Conservation (phyloP, 352 stramenopile species). For the Nothophytophthora sp. region DNA sequence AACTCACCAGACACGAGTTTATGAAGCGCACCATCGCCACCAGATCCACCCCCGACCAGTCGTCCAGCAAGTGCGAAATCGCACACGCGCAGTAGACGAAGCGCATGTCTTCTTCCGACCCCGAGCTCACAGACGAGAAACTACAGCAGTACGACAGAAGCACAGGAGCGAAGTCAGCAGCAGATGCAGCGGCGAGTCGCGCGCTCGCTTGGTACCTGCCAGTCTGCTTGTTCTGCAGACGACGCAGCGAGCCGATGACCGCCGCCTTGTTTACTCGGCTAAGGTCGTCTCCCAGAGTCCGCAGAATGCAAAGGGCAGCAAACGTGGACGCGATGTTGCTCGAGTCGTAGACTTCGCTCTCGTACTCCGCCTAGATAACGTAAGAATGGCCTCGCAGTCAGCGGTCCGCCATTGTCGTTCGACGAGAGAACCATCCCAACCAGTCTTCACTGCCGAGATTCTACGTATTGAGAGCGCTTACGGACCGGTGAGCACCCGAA, state of each 20-base stretch:
- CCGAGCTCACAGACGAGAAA: constrained; percentile 68
- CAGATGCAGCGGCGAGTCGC: background rate
- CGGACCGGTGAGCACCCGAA: constrained; percentile 47
- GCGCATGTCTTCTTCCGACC: constrained; percentile 88
- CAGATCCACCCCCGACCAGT: constrained; percentile 81
- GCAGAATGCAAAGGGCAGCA: constrained; percentile 78
- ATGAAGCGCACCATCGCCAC: constrained; percentile 73
- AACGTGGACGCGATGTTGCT: constrained; percentile 89
- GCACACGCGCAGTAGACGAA: constrained; percentile 90
- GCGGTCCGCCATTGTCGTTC: too few species aligned
- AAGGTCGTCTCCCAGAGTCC: constrained; percentile 85
- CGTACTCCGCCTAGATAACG: constrained; percentile 43
- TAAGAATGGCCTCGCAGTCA: background rate
- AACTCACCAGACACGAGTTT: constrained; percentile 75
- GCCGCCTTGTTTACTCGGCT: constrained; percentile 70
- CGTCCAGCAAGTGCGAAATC: constrained; percentile 86
- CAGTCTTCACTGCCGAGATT: too few species aligned
- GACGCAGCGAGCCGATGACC: constrained; percentile 59
- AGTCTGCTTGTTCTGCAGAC: constrained; percentile 74
- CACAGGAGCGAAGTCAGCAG: background rate
- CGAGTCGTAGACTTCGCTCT: constrained; percentile 78
- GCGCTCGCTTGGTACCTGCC: constrained; percentile 52
- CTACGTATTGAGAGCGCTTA: too few species aligned
- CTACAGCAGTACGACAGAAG: constrained; percentile 20
- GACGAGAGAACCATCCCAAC: background rate